phyloP scores from a whole-genome alignment of 1,284 basidiomycete species.

The Pseudozyma pruni region DNA sequence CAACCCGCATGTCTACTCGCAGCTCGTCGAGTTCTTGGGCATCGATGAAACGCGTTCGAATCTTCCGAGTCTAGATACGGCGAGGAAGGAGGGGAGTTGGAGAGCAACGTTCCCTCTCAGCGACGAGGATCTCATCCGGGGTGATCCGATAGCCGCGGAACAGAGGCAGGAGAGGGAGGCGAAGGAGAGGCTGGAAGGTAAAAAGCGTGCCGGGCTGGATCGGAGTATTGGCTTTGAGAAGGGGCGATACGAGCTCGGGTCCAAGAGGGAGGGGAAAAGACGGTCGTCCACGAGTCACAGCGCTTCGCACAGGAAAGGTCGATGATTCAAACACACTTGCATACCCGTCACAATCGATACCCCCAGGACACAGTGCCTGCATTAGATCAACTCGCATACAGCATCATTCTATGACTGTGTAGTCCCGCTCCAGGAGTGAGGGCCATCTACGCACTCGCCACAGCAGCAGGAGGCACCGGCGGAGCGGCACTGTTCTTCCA shows the following conservation, averaged over 20 bases:
- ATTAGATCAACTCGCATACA: too few species aligned
- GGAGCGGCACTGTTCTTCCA: constrained; percentile 59
- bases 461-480: constrained; percentile 21
- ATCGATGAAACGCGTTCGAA: constrained; percentile 77
- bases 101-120: constrained; percentile 14
- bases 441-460: neutral
- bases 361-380: too few species aligned
- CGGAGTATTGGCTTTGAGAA: constrained; percentile 9
- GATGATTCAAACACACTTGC: too few species aligned
- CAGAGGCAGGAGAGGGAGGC: neutral
- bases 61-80: constrained; percentile 19
- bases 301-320: too few species aligned
- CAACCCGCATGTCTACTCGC: constrained; percentile 91
- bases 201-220: neutral
- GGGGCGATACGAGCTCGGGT: neutral
- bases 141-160: constrained; percentile 17
- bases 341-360: too few species aligned
- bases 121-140: constrained; percentile 10
- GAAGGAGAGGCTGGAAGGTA: neutral
- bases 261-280: neutral
- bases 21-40: constrained; percentile 89
- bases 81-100: constrained; percentile 2
- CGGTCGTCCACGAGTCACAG: too few species aligned
- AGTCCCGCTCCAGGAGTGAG: too few species aligned
- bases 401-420: too few species aligned